phyloP scores from a whole-genome alignment of 78 protist species.

The Dictyostelium citrinum region DNA sequence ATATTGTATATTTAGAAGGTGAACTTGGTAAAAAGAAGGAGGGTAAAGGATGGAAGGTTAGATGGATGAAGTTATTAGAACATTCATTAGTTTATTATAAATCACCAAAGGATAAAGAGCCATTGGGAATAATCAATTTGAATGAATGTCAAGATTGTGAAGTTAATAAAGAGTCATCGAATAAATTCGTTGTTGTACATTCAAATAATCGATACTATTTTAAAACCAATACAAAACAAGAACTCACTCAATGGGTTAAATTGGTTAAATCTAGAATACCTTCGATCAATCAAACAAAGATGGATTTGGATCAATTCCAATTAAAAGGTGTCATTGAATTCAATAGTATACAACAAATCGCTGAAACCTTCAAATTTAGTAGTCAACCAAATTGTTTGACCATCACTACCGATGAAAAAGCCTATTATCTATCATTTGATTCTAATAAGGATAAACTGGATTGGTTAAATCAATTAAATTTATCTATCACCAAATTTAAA shows the following conservation, averaged over 20 bases:
- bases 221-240: constrained; percentile 42
- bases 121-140: constrained; percentile 43
- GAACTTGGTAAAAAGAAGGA: constrained; percentile 67
- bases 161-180: constrained; percentile 32
- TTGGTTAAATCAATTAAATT: constrained; percentile 12
- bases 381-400: constrained; percentile 20
- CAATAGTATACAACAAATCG: neutral
- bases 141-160: constrained; percentile 39
- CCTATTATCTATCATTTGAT: constrained; percentile 51
- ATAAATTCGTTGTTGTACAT: constrained; percentile 45
- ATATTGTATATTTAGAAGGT: constrained; percentile 41
- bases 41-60: constrained; percentile 73
- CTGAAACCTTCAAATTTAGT: constrained; percentile 24
- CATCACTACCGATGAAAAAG: constrained; percentile 15
- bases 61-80: constrained; percentile 50
- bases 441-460: constrained; percentile 12
- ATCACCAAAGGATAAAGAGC: constrained; percentile 10
- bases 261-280: neutral
- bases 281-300: neutral
- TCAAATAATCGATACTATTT: constrained; percentile 24
- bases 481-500: neutral
- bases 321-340: constrained; percentile 60
- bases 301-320: constrained; percentile 43
- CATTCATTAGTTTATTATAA: constrained; percentile 11
- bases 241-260: constrained; percentile 18